phyloP scores from a whole-genome alignment of 1,139 yeast species.

The Blastobotrys persicus region DNA sequence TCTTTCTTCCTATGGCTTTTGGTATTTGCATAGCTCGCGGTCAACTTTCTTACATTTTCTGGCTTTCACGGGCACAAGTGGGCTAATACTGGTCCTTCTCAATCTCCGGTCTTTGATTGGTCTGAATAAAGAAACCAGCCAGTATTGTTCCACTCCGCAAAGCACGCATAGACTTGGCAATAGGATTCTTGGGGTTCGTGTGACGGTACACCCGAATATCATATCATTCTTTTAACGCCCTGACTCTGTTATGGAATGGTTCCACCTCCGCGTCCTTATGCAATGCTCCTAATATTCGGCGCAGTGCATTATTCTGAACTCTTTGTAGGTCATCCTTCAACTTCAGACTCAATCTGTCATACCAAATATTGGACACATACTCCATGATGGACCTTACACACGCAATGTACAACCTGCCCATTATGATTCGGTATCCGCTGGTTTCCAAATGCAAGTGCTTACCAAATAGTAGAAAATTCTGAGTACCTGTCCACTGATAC shows the following conservation, averaged over 20 bases:
- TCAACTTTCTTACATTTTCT: neutral
- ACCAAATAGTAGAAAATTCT: too few relatives aligned
- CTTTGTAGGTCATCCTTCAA: neutral
- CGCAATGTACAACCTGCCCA: neutral
- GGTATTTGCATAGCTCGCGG: neutral
- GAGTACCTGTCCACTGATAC: too few relatives aligned
- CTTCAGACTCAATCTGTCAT: slow-evolving; percentile 1
- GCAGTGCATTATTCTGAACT: slow-evolving; percentile 3
- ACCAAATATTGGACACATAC: neutral
- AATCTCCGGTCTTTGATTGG: neutral
- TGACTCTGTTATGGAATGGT: neutral
- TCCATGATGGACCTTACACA: slow-evolving; percentile 3
- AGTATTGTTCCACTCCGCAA: neutral
- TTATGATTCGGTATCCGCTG: too few relatives aligned
- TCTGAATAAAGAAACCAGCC: slow-evolving; percentile 1
- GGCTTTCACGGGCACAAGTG: neutral
- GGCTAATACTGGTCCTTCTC: neutral
- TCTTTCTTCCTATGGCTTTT: neutral
- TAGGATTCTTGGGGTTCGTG: slow-evolving; percentile 3
- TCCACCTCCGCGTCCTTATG: slow-evolving; percentile 2
- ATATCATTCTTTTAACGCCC: neutral
- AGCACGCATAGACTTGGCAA: neutral
- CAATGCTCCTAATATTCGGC: neutral
- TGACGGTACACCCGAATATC: slow-evolving; percentile 3
- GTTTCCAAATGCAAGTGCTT: too few relatives aligned